Evolutionary conservation across 257 asterid species (phyloP).

Genomic region (Solanum sejunctum): DNA sequence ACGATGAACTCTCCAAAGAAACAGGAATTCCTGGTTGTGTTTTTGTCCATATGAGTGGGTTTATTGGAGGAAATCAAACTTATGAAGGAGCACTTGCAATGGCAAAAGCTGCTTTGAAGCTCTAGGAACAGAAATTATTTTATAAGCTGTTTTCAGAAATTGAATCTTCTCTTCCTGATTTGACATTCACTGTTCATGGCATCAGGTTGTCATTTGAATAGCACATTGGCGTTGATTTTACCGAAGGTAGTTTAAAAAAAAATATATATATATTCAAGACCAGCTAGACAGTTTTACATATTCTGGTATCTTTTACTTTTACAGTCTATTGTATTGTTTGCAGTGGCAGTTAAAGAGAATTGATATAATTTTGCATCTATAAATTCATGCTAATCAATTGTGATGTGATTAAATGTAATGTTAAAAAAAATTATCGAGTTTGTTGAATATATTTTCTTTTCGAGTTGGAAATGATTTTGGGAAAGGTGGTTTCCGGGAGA

Average conservation of each 20-base stretch:
- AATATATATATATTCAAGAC: not conserved
- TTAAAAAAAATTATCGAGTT: too few species aligned
- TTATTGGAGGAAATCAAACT: slow-evolving; percentile 19
- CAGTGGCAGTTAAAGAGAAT: not conserved
- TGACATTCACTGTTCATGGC: not conserved
- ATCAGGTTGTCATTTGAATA: not conserved
- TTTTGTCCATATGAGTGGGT: slow-evolving; percentile 21
- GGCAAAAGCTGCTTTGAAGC: slow-evolving; percentile 14
- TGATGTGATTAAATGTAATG: too few species aligned
- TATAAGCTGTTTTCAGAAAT: not conserved
- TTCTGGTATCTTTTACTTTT: not conserved
- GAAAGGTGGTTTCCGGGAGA: too few species aligned
- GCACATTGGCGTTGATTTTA: not conserved
- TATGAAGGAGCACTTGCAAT: slow-evolving; percentile 15
- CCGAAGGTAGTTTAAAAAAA: not conserved
- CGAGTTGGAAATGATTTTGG: too few species aligned
- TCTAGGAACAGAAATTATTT: not conserved
- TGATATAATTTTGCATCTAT: too few species aligned
- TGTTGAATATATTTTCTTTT: too few species aligned
- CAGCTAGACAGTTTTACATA: not conserved
- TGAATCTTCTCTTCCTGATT: not conserved
- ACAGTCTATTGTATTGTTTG: not conserved
- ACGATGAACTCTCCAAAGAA: slow-evolving; percentile 7
- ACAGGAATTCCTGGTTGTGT: slow-evolving; percentile 16
- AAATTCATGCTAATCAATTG: too few species aligned